These are phyloP conservation scores for Pharus latifolius DNA, from an alignment of 176 grass and related monocot species.

Conservation along the genomic window DNA sequence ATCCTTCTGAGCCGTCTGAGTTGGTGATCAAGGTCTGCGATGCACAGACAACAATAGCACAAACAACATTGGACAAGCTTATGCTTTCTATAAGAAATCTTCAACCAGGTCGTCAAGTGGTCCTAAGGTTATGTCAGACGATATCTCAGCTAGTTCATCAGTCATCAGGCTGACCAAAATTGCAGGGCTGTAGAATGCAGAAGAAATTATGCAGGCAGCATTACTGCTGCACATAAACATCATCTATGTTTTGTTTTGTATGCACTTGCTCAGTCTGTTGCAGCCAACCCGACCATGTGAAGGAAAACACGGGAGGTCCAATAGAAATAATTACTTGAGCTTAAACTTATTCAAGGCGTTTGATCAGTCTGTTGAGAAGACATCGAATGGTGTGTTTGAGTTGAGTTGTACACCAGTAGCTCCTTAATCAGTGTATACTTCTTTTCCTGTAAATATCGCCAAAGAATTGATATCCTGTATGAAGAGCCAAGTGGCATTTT, in stretches of 20 bases:
- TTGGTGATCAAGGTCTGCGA: conserved; percentile 38
- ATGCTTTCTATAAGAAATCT: conserved; percentile 35
- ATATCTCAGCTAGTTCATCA: conserved; percentile 32
- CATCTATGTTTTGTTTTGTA: neutral
- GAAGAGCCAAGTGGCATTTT: neutral
- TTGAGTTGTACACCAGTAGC: too few species aligned
- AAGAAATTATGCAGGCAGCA: neutral
- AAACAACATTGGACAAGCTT: conserved; percentile 5
- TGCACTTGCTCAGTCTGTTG: neutral
- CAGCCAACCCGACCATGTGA: neutral
- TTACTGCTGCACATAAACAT: neutral
- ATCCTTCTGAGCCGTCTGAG: conserved; percentile 69
- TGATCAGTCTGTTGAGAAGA: too few species aligned
- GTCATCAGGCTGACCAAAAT: conserved; percentile 1
- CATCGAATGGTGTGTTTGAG: too few species aligned
- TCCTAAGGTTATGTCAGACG: conserved; percentile 54
- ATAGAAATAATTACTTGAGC: neutral
- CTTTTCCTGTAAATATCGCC: neutral
- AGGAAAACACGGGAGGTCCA: neutral
- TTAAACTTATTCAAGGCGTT: neutral
- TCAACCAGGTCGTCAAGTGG: conserved; percentile 32
- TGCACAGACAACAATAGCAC: conserved; percentile 43
- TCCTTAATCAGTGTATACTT: too few species aligned
- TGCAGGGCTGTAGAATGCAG: neutral
- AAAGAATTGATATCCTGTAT: neutral